Percentiles rank a stretch among this genome's conserved stretches.
These are phyloP conservation scores for Fraxinus albicans DNA, from an alignment of 305 asterid genomes.

Conservation along the genomic window DNA sequence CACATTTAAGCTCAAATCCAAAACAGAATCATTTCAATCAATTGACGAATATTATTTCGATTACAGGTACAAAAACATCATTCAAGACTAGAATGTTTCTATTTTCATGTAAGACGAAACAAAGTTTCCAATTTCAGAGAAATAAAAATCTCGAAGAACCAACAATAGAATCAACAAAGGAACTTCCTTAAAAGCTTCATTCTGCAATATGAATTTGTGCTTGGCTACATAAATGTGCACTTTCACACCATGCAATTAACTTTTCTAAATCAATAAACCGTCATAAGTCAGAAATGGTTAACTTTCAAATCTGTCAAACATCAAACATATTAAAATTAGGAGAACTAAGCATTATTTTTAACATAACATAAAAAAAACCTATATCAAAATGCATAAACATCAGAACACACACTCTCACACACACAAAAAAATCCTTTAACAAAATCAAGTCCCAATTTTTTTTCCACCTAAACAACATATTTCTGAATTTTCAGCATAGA, in stretches of 20 bases:
- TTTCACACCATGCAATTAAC: background rate
- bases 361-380: background rate
- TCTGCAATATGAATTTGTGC: background rate
- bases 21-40: background rate
- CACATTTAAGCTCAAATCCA: background rate
- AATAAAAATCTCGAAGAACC: background rate
- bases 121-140: slow-evolving; percentile 2
- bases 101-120: background rate
- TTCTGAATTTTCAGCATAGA: background rate
- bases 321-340: slow-evolving; percentile 1
- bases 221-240: slow-evolving; percentile 1
- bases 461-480: slow-evolving; percentile 35
- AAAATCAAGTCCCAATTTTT: background rate
- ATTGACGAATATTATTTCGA: background rate
- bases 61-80: background rate
- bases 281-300: background rate
- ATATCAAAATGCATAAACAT: background rate
- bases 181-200: background rate
- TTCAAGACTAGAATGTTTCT: slow-evolving; percentile 3
- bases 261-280: background rate
- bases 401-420: background rate
- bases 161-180: background rate
- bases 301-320: background rate
- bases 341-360: background rate
- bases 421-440: background rate